phyloP scores from a whole-genome alignment of 352 stramenopile species.

The Phytophthora macrochlamydospora region DNA sequence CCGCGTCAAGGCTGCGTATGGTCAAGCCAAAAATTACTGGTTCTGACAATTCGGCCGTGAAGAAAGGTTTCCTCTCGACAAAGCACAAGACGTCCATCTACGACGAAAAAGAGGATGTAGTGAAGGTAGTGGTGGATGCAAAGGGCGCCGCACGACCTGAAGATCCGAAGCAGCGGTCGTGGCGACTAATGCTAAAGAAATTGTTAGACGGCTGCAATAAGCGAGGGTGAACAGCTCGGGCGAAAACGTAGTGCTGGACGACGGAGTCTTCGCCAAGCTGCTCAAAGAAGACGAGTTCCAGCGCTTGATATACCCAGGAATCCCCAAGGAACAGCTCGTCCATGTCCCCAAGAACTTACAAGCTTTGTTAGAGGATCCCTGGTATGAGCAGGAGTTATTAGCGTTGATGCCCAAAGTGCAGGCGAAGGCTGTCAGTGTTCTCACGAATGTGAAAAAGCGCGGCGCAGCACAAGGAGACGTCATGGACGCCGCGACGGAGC shows the following conservation, averaged over 20 bases:
- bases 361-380: constrained; percentile 71
- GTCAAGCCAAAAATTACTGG: constrained; percentile 14
- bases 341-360: constrained; percentile 79
- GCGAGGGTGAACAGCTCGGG: constrained; percentile 58
- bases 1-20: constrained; percentile 49
- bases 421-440: constrained; percentile 72
- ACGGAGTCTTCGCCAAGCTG: constrained; percentile 85
- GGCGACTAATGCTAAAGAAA: constrained; percentile 68
- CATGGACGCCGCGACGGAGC: constrained; percentile 80
- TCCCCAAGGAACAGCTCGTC: constrained; percentile 66
- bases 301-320: constrained; percentile 78
- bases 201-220: constrained; percentile 67
- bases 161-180: constrained; percentile 48
- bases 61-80: constrained; percentile 55
- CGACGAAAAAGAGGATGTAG: constrained; percentile 61
- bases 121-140: constrained; percentile 28
- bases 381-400: constrained; percentile 82
- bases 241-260: constrained; percentile 67
- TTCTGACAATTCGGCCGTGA: constrained; percentile 27
- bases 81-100: constrained; percentile 55
- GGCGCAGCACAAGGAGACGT: constrained; percentile 72
- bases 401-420: constrained; percentile 85
- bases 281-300: constrained; percentile 74
- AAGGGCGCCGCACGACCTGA: constrained; percentile 27
- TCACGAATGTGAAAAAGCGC: constrained; percentile 82